Base-by-base conservation (phyloP, 768 basidiomycete genomes). In the Myochromella boudieri region DNA sequence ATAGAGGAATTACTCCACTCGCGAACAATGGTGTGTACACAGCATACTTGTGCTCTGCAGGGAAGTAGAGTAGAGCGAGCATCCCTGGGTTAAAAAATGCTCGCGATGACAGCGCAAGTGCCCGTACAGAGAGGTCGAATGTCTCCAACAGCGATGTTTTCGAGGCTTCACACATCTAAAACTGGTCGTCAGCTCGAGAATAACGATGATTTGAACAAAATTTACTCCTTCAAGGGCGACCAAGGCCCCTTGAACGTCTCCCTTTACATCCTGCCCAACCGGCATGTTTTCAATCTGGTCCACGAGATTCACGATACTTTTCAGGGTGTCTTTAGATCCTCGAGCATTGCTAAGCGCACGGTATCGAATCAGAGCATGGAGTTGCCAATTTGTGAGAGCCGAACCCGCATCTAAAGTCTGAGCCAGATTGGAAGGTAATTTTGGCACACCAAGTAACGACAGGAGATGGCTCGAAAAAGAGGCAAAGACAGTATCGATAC, bases 41-140 rank as follows among this genome's bases (percentile, higher is more conserved):
- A 2, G 95, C 95, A 63, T 93, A 95, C 62, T 90, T 97, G 71
- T 98, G 97, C 61, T 98, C 97, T 15, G 92, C 85, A 17, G 97
- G 97, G 68, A 98, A 98, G 67, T 99, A 99, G 17, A 99, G 75
- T 61, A 97, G 68, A 11, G 92, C 94, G 56, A 98, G 69, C 94
- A 98, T 97, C 15, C 88, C 90, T 0, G 95, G 97, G 64, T 93
- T 91, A 70, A 97, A 98, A 74, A 97, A 98, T 3, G 97, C 95
- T 32, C 84, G 78, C 1, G 87, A 90, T 9, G 92, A 80, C 27
- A 84, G 71, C 0, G 73, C 75, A 37, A 82, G 64, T 0, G 91
- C 89, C 46, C 71, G 63, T 11, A 78, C 74, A 1, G 90, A 91
- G 60, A 80, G 72, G 21, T 64, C 64, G 34, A 91, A 75, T 3